Percentiles rank a stretch among this genome's conserved stretches.
Evolutionary conservation across 2,329 filamentous ascomycete genomes (phyloP).

Genomic region (Colletotrichum sp.): DNA sequence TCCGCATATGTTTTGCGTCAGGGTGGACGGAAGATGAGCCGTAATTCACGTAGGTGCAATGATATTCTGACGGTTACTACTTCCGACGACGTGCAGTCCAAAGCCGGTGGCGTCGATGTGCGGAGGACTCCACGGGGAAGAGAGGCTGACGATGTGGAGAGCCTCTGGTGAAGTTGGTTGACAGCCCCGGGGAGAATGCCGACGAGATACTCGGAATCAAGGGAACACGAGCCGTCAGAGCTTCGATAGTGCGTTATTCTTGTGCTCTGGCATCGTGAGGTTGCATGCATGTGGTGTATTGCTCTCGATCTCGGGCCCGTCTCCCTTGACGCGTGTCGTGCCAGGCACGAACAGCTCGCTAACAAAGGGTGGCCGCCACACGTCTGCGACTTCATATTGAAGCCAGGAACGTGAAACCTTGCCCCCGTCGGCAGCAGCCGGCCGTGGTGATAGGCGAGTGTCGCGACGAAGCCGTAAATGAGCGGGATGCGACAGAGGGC

Average conservation of each 20-base stretch:
- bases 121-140: background rate
- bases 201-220: constrained; percentile 13
- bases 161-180: background rate
- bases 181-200: background rate
- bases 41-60: background rate
- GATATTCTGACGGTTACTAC: background rate
- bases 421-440: constrained; percentile 1
- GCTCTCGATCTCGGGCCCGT: constrained; percentile 10
- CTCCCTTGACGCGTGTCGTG: background rate
- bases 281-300: background rate
- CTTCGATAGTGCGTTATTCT: background rate
- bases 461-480: background rate
- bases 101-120: background rate
- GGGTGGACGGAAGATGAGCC: background rate
- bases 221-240: constrained; percentile 4
- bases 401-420: background rate
- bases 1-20: background rate
- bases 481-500: background rate
- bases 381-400: background rate
- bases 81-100: background rate
- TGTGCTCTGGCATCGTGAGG: background rate
- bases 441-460: background rate
- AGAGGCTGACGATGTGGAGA: background rate
- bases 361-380: background rate
- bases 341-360: background rate